A percentile compares a stretch with the other conserved stretches of the same genome.
phyloP scores from a whole-genome alignment of 2,329 filamentous ascomycete species.

The Diplodia sapinea region DNA sequence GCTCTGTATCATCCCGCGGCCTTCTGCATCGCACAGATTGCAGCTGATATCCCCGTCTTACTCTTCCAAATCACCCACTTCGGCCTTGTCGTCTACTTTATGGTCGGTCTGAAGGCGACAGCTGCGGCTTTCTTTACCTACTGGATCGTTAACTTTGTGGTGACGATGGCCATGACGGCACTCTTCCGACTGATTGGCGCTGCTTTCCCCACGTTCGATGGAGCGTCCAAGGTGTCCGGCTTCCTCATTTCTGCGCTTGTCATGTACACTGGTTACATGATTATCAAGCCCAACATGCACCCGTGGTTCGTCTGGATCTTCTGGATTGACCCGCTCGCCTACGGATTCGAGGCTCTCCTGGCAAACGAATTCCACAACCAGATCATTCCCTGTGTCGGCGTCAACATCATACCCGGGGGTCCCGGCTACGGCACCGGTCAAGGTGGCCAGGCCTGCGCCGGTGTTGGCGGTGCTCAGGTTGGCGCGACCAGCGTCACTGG shows the following conservation, averaged over 20 bases:
- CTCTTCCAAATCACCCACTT: constrained; percentile 66
- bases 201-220: constrained; percentile 65
- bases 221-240: constrained; percentile 62
- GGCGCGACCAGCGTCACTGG: constrained; percentile 60
- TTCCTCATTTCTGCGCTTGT: constrained; percentile 63
- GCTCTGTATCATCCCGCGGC: constrained; percentile 88
- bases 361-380: constrained; percentile 36
- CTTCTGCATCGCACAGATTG: constrained; percentile 72
- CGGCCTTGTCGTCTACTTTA: constrained; percentile 75
- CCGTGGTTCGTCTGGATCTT: constrained; percentile 60
- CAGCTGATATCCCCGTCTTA: constrained; percentile 61
- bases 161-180: constrained; percentile 78
- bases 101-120: constrained; percentile 75
- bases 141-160: constrained; percentile 72
- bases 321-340: constrained; percentile 54
- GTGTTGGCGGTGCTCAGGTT: constrained; percentile 60
- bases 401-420: constrained; percentile 59
- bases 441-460: constrained; percentile 60
- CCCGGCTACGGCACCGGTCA: constrained; percentile 51
- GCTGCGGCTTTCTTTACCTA: constrained; percentile 82
- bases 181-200: constrained; percentile 79
- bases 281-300: constrained; percentile 57
- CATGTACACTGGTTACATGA: constrained; percentile 67
- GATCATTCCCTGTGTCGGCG: constrained; percentile 56
- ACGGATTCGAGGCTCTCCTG: constrained; percentile 32